Percentiles rank a stretch among this genome's conserved stretches.
Conservation (phyloP, 2,329 filamentous ascomycete species). For the Talaromyces sp. region DNA sequence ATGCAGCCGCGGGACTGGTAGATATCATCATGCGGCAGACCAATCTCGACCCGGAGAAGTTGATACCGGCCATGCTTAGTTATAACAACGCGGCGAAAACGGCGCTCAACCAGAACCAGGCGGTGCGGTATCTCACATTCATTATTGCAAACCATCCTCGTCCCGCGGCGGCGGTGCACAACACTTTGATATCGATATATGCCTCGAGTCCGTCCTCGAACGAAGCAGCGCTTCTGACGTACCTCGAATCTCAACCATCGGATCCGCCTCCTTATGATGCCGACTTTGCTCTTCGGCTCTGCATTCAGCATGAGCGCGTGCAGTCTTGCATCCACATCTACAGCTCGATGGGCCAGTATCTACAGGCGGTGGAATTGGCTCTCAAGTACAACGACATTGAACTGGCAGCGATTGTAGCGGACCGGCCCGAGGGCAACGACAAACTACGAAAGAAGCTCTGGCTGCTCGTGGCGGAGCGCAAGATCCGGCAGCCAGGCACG, state of each 20-base stretch:
- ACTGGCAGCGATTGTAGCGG: constrained; percentile 81
- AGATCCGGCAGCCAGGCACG: constrained; percentile 72
- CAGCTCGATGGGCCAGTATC: constrained; percentile 90
- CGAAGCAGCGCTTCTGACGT: constrained; percentile 78
- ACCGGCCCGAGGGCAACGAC: constrained; percentile 70
- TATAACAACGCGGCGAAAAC: constrained; percentile 74
- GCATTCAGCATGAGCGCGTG: constrained; percentile 89
- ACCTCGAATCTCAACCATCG: constrained; percentile 85
- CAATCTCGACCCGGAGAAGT: constrained; percentile 74
- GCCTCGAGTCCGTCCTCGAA: constrained; percentile 78
- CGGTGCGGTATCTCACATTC: constrained; percentile 86
- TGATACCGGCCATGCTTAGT: constrained; percentile 89
- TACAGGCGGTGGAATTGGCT: constrained; percentile 87
- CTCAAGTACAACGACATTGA: constrained; percentile 86
- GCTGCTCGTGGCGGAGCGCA: constrained; percentile 90
- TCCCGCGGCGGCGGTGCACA: constrained; percentile 85
- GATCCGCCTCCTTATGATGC: constrained; percentile 82
- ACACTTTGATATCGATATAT: constrained; percentile 93
- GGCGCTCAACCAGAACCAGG: constrained; percentile 73
- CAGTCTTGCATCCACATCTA: constrained; percentile 97
- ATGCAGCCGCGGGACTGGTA: constrained; percentile 78
- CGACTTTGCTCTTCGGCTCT: constrained; percentile 91
- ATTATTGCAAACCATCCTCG: constrained; percentile 76
- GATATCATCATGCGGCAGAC: constrained; percentile 91
- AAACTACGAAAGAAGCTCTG: constrained; percentile 87